A percentile compares a stretch with the other conserved stretches of the same genome.
phyloP scores from a whole-genome alignment of 768 basidiomycete species.

The Termitomyces sp. region DNA sequence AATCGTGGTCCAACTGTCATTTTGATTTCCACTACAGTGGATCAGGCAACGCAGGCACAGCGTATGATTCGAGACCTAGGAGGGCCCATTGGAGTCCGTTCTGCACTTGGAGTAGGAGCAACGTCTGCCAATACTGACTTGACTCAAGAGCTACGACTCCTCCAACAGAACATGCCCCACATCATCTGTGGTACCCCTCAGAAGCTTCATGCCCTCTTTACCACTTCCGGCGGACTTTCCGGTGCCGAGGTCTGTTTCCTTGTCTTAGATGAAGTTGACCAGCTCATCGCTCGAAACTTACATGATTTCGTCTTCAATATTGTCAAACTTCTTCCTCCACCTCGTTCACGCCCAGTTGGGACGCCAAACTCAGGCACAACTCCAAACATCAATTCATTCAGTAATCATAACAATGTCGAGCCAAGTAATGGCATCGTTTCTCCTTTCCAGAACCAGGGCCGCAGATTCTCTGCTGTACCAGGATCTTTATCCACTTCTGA shows the following conservation, averaged over 20 bases:
- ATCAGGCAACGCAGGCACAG: slow-evolving; percentile 96
- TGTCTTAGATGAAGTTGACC: slow-evolving; percentile 96
- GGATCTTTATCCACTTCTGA: slow-evolving; percentile 40
- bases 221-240: slow-evolving; percentile 64
- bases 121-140: slow-evolving; percentile 59
- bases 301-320: slow-evolving; percentile 94
- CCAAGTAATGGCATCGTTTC: slow-evolving; percentile 29
- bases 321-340: slow-evolving; percentile 87
- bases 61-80: slow-evolving; percentile 94
- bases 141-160: slow-evolving; percentile 70
- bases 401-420: slow-evolving; percentile 45
- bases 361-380: slow-evolving; percentile 29
- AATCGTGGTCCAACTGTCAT: slow-evolving; percentile 82
- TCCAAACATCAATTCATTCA: slow-evolving; percentile 26
- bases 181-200: slow-evolving; percentile 97
- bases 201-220: slow-evolving; percentile 90
- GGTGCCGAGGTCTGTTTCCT: slow-evolving; percentile 90
- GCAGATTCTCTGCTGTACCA: slow-evolving; percentile 56
- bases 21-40: slow-evolving; percentile 96
- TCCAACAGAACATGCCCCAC: slow-evolving; percentile 91
- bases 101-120: slow-evolving; percentile 81
- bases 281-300: slow-evolving; percentile 93
- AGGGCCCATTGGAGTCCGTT: slow-evolving; percentile 86
- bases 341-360: slow-evolving; percentile 61
- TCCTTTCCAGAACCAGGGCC: slow-evolving; percentile 34